These are phyloP conservation scores for Yamadazyma trypodendri DNA, from an alignment of 1,139 yeast species.

Conservation along the genomic window DNA sequence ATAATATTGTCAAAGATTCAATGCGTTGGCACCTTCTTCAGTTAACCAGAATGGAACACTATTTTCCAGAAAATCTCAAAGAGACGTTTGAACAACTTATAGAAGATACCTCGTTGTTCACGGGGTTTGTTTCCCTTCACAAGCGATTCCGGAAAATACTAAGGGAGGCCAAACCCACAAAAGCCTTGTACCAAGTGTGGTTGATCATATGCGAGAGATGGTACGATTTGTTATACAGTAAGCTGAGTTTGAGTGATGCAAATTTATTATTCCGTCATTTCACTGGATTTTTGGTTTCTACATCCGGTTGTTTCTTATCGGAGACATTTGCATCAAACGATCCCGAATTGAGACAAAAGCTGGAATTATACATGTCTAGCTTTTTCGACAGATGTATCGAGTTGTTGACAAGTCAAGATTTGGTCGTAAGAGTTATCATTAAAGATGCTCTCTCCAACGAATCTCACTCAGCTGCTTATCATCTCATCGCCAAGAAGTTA, in stretches of 20 bases:
- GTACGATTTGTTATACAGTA: conserved; percentile 34
- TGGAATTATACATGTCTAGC: conserved; percentile 33
- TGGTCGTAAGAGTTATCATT: conserved; percentile 46
- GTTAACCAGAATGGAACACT: conserved; percentile 11
- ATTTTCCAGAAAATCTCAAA: conserved; percentile 23
- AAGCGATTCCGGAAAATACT: conserved; percentile 60
- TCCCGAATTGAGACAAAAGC: conserved; percentile 24
- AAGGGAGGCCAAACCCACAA: conserved; percentile 58
- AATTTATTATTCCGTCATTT: conserved; percentile 53
- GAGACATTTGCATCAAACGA: conserved; percentile 28
- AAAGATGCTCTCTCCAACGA: conserved; percentile 48
- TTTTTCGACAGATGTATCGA: conserved; percentile 52
- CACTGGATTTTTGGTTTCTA: conserved; percentile 61
- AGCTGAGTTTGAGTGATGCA: conserved; percentile 25
- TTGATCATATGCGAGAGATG: conserved; percentile 56
- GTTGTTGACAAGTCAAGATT: conserved; percentile 50
- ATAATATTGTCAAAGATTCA: conserved; percentile 49
- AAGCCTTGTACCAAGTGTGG: conserved; percentile 64
- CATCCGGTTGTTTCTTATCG: conserved; percentile 53
- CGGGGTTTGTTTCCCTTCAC: conserved; percentile 77
- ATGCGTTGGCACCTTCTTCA: conserved; percentile 49
- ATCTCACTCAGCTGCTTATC: conserved; percentile 45
- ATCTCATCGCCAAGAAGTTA: conserved; percentile 34
- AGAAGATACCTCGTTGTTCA: conserved; percentile 60
- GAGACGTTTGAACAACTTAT: conserved; percentile 51